Base-by-base conservation (phyloP, 176 grass and related monocot species). In the Phoenix roebelenii region DNA sequence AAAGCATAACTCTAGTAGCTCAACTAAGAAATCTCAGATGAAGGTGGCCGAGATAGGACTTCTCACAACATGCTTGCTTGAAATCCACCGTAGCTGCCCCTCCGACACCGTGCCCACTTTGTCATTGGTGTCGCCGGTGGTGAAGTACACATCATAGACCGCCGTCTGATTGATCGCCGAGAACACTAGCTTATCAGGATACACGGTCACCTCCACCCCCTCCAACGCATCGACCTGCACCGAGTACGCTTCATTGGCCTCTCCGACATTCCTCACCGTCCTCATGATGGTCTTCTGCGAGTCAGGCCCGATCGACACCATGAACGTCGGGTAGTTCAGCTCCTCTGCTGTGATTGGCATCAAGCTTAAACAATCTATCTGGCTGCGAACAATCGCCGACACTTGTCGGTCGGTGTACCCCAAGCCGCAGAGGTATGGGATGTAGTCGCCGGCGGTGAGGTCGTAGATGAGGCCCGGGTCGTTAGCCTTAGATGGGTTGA, bases 381-480 rank as follows among this genome's bases (percentile, higher is more conserved):
- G 6, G 16, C 15, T 66, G 15, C 50, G 64, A 22, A 24, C 50
- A 22, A 66, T 26, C 16, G 64, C 20, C 1, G 50, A 25, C 50
- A 54, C 64, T 12, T 66, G 64, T n/a, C 23, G 7, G 64, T 66
- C 64, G 4, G 50, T 66, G 64, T 54, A 66, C 14, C 64, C 64
- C 17, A 66, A 5, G 2, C 64, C 64, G 5, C 64, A 66, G 49
- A 66, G 50, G 50, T 66, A 66, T 4, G 64, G 7, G 16, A 66
- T 0, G 64, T 66, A 66, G 64, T 66, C 64, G 7, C 18, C 50
- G 15, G 24, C 22, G 4, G 23, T 5, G 23, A 66, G 17, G 64
- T 66, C 64, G 64, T 66, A 66, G 50, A 66, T 18, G 19, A 66
- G 64, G 1, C 64, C 64, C 4, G 64, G 64, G 18, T 66, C 64